Conservation (phyloP, 225 moss, liverwort and hornwort genomes). For the Pseudoscleropodium purum region DNA sequence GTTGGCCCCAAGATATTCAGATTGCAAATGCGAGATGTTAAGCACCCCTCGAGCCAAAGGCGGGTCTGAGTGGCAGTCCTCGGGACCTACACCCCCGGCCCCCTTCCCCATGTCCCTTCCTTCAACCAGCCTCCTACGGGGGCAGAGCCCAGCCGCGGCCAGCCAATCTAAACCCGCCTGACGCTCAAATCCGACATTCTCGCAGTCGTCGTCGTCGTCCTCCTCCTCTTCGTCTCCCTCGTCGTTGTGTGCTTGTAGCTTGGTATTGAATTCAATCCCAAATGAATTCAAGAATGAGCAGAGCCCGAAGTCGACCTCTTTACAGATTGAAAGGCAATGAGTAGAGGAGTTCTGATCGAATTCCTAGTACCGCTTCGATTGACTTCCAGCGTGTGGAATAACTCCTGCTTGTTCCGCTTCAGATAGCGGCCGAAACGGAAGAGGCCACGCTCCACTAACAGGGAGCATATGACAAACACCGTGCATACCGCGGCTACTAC, state of each 20-base stretch:
- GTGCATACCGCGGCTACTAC: constrained; percentile 52
- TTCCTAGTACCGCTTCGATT: constrained; percentile 39
- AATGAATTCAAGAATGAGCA: not conserved
- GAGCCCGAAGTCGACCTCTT: not conserved
- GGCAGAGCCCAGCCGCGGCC: too few relatives aligned
- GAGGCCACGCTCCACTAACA: constrained; percentile 58
- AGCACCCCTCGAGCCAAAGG: too few relatives aligned
- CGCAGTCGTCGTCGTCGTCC: too few relatives aligned
- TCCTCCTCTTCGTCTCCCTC: too few relatives aligned
- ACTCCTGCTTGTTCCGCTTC: constrained; percentile 56
- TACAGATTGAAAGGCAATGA: not conserved
- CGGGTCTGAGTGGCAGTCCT: too few relatives aligned
- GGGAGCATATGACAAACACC: constrained; percentile 52
- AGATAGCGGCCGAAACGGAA: constrained; percentile 26
- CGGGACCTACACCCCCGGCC: too few relatives aligned
- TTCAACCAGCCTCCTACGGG: too few relatives aligned
- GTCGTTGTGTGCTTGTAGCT: too few relatives aligned
- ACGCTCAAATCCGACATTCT: too few relatives aligned
- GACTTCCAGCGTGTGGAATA: constrained; percentile 56
- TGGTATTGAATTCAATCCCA: not conserved
- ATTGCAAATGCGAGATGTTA: not conserved
- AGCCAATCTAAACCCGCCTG: too few relatives aligned
- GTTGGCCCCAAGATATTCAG: too few relatives aligned
- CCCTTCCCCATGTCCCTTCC: too few relatives aligned
- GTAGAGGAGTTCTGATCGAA: not conserved